Conservation (phyloP, 805 yeast species). For the Yamadazyma akitaensis region DNA sequence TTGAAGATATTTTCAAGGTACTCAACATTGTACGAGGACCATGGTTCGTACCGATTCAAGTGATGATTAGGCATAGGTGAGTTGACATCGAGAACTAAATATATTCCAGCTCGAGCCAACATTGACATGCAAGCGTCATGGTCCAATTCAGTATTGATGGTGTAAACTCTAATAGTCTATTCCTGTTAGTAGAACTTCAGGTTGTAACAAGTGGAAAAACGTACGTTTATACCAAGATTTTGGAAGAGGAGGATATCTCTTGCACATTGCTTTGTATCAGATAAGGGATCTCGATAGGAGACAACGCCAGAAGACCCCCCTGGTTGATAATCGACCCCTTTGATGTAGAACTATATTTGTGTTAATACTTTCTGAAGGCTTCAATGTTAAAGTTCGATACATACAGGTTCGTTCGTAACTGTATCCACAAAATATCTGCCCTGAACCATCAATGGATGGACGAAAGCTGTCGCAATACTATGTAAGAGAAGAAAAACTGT, state of each 20-base stretch:
- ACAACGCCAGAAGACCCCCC: slow-evolving; percentile 84
- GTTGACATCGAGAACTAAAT: slow-evolving; percentile 85
- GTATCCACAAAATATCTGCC: slow-evolving; percentile 77
- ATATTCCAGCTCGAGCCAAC: slow-evolving; percentile 90
- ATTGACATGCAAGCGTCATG: slow-evolving; percentile 91
- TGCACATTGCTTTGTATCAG: slow-evolving; percentile 68
- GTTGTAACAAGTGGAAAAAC: slow-evolving; percentile 9
- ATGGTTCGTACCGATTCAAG: slow-evolving; percentile 87
- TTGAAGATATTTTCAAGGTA: slow-evolving; percentile 75
- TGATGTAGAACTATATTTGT: slow-evolving; percentile 56
- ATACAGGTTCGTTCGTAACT: slow-evolving; percentile 67
- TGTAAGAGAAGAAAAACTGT: neutral
- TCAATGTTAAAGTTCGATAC: slow-evolving; percentile 11
- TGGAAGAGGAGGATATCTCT: slow-evolving; percentile 82
- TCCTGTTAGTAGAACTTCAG: slow-evolving; percentile 26
- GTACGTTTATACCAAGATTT: slow-evolving; percentile 70
- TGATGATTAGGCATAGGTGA: slow-evolving; percentile 79
- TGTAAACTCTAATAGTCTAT: slow-evolving; percentile 71
- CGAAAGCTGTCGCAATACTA: slow-evolving; percentile 10
- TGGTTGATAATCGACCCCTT: slow-evolving; percentile 94
- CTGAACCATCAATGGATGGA: slow-evolving; percentile 65
- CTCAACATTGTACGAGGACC: slow-evolving; percentile 73
- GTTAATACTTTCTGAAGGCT: slow-evolving; percentile 13
- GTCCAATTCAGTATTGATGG: slow-evolving; percentile 74
- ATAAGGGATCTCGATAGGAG: slow-evolving; percentile 64